Base-by-base conservation (phyloP, 306 rosid genomes). In the Castanospermum australe region DNA sequence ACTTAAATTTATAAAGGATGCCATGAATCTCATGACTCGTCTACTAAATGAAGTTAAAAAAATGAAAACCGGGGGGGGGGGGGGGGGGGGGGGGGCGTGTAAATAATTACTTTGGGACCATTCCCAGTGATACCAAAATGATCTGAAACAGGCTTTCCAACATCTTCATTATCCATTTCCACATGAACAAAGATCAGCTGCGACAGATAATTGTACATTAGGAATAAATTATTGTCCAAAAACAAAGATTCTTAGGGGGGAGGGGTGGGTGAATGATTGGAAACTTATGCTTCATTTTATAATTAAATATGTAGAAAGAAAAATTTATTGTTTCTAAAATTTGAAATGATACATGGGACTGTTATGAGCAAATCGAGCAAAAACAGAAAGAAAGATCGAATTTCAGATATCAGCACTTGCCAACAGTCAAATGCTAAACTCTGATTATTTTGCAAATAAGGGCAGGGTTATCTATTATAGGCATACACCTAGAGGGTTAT, bases 151-250 rank as follows among this genome's bases (percentile, higher is more conserved):
- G 97, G 99, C 90, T 86, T 90, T 81, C 99, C 99, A 35, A 84
- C 92, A 66, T 95, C 99, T 85, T 91, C 96, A 41, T 87, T 86
- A 86, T 93, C 98, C 82, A 80, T 73, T 84, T 93, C 92, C 86
- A 95, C 98, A 24, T 81, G 88, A 78, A 95, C 98, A 75, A 95
- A 93, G 78, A 93, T 76, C 78, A 95, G 91, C 99, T 95, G 92
- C 94, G 87, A 71, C 72, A 75, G 77, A 83, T 78, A 74, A 73
- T 36, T 42, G 73, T 41, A 67, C 74, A 70, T 76, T 54, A 38
- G 61, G 63, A 79, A 79, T 25, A 56, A 17, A 48, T 82, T 20
- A 38, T 62, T 54, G 76, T 8, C 57, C 55, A 21, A 51, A 61
- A 68, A 71, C 41, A 17, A 65, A 24, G 54, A 80, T 9, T 48